Evolutionary conservation across 192 early-diverging fungal genomes (phyloP), one percentile per base, ranked within the genome.

Genomic region (Linnemannia exigua): DNA sequence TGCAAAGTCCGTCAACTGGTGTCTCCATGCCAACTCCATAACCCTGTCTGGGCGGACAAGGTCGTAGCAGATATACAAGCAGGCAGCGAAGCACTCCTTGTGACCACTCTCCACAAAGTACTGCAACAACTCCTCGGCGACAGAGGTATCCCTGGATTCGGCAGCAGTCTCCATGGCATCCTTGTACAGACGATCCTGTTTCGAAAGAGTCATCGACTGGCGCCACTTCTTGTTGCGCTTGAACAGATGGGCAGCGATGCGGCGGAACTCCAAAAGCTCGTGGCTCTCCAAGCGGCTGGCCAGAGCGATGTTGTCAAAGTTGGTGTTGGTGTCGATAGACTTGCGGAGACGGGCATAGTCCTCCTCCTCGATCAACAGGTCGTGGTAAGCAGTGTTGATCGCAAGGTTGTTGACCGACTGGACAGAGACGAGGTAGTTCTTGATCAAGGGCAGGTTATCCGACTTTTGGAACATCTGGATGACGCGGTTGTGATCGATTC

Each of bases 101-200:
- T 97, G 94, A 70, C 95, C 95, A 28, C 92, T 92, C 82, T 97
- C 96, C 36, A 99, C 95, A 92, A 99, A 99, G 93, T 95, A 99
- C 82, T 95, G 94, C 73, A 99, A 89, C 71, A 99, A 88, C 83
- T 99, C 98, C 84, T 99, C 97, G 61, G 96, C 97, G 28, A 97
- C 94, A 72, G 98, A 96, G 22, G 93, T 91, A 79, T 94, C 96
- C 50, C 91, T 91, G 17, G 97, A 98, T 75, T 95, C 94, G n/a
- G 96, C 95, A 15, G 97, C 99, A 7, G 99, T 99, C 75, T 98
- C 97, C 96, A 99, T 99, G 1, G 98, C 98, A 83, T 99, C 99
- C 92, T 99, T 98, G 92, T 94, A 99, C 52, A 99, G 93, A 80
- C 96, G 92, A 88, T 99, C 98, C 89, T 98, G 95, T 92, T 99